A percentile compares a stretch with the other conserved stretches of the same genome.
Evolutionary conservation across 1,284 basidiomycete species (phyloP).

Genomic region (Singerocomus inundabilis): DNA sequence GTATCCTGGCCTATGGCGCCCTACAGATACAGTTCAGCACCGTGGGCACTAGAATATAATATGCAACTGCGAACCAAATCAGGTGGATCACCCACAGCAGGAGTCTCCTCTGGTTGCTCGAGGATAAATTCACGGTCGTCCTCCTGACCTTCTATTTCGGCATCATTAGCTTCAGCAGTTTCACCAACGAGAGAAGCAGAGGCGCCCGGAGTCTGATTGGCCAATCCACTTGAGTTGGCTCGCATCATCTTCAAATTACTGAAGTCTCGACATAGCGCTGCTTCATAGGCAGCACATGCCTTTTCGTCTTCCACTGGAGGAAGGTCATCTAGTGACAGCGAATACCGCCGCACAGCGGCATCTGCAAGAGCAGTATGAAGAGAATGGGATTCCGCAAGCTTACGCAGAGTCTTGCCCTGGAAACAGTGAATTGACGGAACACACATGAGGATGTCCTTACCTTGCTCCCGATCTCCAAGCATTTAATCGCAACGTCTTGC

Average conservation of each 20-base stretch:
- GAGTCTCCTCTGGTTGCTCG: conserved; percentile 25
- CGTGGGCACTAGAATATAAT: background rate
- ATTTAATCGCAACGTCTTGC: conserved; percentile 52
- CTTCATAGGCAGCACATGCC: conserved; percentile 42
- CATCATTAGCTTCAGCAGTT: conserved; percentile 8
- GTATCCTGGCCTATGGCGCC: conserved; percentile 65
- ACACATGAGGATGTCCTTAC: conserved; percentile 34
- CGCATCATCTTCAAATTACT: conserved; percentile 30
- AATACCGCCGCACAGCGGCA: conserved; percentile 48
- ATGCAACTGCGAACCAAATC: conserved; percentile 35
- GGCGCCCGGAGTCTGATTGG: conserved; percentile 11
- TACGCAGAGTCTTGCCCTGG: conserved; percentile 63
- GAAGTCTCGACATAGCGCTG: conserved; percentile 52
- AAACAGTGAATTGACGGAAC: conserved; percentile 16
- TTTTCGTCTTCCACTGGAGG: conserved; percentile 49
- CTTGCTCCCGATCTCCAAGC: conserved; percentile 65
- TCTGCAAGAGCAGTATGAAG: conserved; percentile 44
- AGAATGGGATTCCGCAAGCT: conserved; percentile 42
- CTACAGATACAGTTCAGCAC: conserved; percentile 34
- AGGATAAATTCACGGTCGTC: conserved; percentile 24
- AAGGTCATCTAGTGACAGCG: conserved; percentile 51
- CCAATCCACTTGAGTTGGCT: conserved; percentile 18
- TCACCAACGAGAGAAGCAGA: conserved; percentile 8
- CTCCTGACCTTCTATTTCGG: conserved; percentile 20
- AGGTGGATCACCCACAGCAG: conserved; percentile 9